Evolutionary conservation across 139 green algal genomes (phyloP), one percentile per base, ranked within the genome.

Genomic region (Volvox reticuliferus): DNA sequence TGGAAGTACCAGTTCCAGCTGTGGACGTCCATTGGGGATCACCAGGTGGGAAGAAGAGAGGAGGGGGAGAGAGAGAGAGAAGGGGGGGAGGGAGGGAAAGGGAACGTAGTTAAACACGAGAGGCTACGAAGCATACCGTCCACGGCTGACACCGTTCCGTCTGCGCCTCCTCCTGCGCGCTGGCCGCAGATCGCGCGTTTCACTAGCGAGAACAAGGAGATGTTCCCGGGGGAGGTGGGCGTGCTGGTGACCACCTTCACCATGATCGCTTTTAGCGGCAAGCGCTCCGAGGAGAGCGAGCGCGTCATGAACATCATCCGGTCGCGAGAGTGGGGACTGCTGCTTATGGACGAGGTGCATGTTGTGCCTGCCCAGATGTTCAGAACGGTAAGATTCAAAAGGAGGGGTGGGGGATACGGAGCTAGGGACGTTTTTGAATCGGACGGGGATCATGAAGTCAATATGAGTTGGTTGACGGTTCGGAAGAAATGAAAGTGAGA

Each of bases 331-430:
- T 99, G 98, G 98, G 98, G 98, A 17, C 95, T 99, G 77, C 95
- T 99, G 90, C 94, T 99, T 33, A 92, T 99, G 94, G 98, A 99
- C 89, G 98, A 99, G 94, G 98, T 99, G 86, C 98, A 99, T 88
- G 98, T 99, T 35, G 98, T 99, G 65, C 98, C 98, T 0, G 98
- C 98, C 16, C 82, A 96, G 33, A 99, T 99, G 97, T 99, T 99
- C 93, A 93, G 98, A 26, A 98, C 97, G 94, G 96, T 97, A 69
- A n/a, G 91, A 20, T 36, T n/a, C 21, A n/a, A 77, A 26, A 2
- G 71, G 12, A 2, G 12, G 65, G 65, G 65, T 73, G 6, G 65
- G 65, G 44, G 44, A 55, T 55, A 55, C 44, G 5, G 44, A 55
- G 44, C 9, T 55, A 55, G 5, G 5, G 44, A 55, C 44, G 44